Evolutionary conservation across 140 eudicot genomes (phyloP).

Genomic region (Bidens hawaiensis): DNA sequence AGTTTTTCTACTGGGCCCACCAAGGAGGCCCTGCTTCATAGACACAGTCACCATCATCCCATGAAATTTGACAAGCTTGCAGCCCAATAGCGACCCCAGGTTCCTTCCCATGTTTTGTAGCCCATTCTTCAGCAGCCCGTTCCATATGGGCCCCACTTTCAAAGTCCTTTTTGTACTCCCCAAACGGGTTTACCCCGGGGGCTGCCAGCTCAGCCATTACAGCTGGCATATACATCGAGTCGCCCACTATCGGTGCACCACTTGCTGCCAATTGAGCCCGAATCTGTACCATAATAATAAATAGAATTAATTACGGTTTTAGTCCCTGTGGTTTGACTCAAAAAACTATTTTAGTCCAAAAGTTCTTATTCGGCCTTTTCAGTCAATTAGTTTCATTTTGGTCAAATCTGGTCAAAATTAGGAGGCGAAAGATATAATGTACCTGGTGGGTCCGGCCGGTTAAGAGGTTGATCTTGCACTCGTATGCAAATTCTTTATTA

Average conservation of each 20-base stretch:
- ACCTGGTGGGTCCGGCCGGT: conserved; percentile 99
- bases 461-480: conserved; percentile 83
- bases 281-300: conserved; percentile 44
- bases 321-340: too few relatives aligned
- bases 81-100: conserved; percentile 80
- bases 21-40: conserved; percentile 85
- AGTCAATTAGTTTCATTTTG: too few relatives aligned
- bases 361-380: too few relatives aligned
- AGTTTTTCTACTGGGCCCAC: conserved; percentile 45
- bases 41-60: conserved; percentile 73
- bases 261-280: conserved; percentile 93
- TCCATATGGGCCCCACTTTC: conserved; percentile 46
- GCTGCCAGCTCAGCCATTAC: conserved; percentile 49
- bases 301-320: too few relatives aligned
- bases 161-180: conserved; percentile 44
- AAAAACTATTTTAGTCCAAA: too few relatives aligned
- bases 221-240: conserved; percentile 93
- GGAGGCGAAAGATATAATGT: conserved; percentile 4
- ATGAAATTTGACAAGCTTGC: conserved; percentile 89
- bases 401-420: too few relatives aligned
- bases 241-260: conserved; percentile 94
- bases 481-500: conserved; percentile 65
- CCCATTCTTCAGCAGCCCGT: conserved; percentile 68
- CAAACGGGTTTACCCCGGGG: conserved; percentile 68
- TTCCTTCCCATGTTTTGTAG: conserved; percentile 78